A percentile compares a stretch with the other conserved stretches of the same genome.
Conservation (phyloP, 805 yeast species). For the Teunomyces barrocoloradensis region DNA sequence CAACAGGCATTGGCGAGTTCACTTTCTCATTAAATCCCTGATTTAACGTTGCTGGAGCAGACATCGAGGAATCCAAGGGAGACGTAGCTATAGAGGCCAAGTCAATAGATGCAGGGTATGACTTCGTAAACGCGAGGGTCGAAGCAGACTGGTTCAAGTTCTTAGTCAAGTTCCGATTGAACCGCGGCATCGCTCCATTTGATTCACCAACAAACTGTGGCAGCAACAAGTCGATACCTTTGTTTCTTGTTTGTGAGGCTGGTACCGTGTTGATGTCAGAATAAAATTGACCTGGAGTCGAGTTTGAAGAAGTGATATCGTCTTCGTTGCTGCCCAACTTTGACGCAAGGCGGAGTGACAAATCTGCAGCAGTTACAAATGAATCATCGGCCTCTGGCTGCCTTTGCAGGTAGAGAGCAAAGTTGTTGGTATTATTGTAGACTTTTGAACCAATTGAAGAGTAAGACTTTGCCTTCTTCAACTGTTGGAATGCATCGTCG, state of each 20-base stretch:
- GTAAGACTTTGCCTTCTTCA: conserved; percentile 36
- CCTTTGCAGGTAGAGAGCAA: conserved; percentile 3
- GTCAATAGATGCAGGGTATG: conserved; percentile 52
- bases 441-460: conserved; percentile 10
- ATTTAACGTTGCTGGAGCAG: conserved; percentile 11
- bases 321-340: conserved; percentile 11
- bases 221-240: conserved; percentile 24
- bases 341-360: conserved; percentile 23
- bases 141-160: conserved; percentile 6
- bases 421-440: conserved; percentile 2
- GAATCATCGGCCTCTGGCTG: conserved; percentile 10
- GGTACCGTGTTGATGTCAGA: conserved; percentile 10
- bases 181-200: not conserved
- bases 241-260: not conserved
- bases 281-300: conserved; percentile 15
- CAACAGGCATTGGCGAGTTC: not conserved
- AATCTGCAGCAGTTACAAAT: conserved; percentile 25
- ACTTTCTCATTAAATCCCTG: not conserved
- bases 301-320: conserved; percentile 6
- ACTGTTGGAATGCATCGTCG: conserved; percentile 42
- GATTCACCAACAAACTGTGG: conserved; percentile 19
- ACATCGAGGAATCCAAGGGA: conserved; percentile 14
- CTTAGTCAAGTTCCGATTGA: not conserved
- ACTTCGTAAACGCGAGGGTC: conserved; percentile 22
- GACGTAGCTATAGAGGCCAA: conserved; percentile 50